Base-by-base conservation (phyloP, 345 rosid species). In the Leavenworthia alabamica region DNA sequence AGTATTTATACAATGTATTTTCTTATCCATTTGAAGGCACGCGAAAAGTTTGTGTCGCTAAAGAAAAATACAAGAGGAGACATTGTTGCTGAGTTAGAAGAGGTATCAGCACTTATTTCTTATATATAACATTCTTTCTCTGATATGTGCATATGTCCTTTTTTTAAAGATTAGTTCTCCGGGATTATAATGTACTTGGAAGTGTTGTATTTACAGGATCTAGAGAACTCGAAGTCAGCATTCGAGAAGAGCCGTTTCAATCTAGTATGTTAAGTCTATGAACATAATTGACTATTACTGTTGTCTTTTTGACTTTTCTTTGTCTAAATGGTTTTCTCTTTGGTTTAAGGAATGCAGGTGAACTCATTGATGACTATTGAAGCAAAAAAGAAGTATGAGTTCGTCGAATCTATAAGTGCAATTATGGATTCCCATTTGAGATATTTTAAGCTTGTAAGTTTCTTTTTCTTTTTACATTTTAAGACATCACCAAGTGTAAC, bases 191-290 rank as follows among this genome's bases (percentile, higher is more conserved):
- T 0, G 13, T 12, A 60, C 1, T 33, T 49, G 60, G 60, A 41
- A 4, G 5, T 49, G 23, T 39, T 9, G 23, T 51, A 4, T 43
- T 32, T 48, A 70, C 86, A 90, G 97, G 85, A 81, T 80, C 66
- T 90, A 40, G 79, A 83, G 73, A 86, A 90, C 74, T 90, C 97
- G 16, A 90, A 85, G 74, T 86, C 93, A 64, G 69, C 88, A 52
- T 90, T 86, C 67, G 97, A 90, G 73, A 83, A 67, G 70, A 86
- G 90, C 61, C 95, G 95, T 75, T 86, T 90, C 78, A 80, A 83
- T 83, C 82, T 86, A 75, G 97, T 90, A 86, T 68, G 88, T 57
- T 7, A 42, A 55, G 51, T 32, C 43, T 13, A 19, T 33, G 41
- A 64, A 48, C 60, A 56, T 12, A 61, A 65, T 23, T 35, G 35